Evolutionary conservation across 306 rosid genomes (phyloP).

Genomic region (Cucurbita pepo): DNA sequence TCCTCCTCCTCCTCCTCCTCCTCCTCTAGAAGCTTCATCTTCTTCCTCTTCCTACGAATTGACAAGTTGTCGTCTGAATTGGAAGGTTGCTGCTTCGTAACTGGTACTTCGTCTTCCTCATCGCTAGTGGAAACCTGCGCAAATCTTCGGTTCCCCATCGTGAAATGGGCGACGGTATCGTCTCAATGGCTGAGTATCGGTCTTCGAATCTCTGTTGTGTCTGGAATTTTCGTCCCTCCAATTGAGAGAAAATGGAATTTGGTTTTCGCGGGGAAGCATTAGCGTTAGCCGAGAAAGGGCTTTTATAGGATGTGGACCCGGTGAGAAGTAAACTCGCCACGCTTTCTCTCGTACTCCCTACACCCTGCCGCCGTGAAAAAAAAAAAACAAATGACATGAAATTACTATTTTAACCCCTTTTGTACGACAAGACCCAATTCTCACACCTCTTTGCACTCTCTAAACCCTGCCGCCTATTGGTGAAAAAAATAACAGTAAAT

Average conservation of each 20-base stretch:
- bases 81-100: slow-evolving; percentile 6
- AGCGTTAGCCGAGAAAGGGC: not conserved
- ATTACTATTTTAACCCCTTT: not conserved
- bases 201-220: not conserved
- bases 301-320: not conserved
- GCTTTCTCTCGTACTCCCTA: not conserved
- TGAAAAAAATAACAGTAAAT: not conserved
- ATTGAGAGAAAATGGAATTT: not conserved
- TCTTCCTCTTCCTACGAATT: slow-evolving; percentile 36
- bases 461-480: not conserved
- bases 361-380: not conserved
- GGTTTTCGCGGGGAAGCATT: slow-evolving; percentile 1
- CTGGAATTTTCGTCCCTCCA: not conserved
- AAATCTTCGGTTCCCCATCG: slow-evolving; percentile 71
- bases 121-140: slow-evolving; percentile 59
- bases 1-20: slow-evolving; percentile 1
- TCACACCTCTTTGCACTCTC: not conserved
- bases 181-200: not conserved
- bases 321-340: not conserved
- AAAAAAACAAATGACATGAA: not conserved
- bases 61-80: slow-evolving; percentile 10
- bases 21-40: slow-evolving; percentile 20
- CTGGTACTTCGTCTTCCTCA: slow-evolving; percentile 45
- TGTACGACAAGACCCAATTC: not conserved
- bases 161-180: too few relatives aligned